These are phyloP conservation scores for Aplosporella prunicola DNA, from an alignment of 2,329 filamentous ascomycete genomes.

Conservation along the genomic window DNA sequence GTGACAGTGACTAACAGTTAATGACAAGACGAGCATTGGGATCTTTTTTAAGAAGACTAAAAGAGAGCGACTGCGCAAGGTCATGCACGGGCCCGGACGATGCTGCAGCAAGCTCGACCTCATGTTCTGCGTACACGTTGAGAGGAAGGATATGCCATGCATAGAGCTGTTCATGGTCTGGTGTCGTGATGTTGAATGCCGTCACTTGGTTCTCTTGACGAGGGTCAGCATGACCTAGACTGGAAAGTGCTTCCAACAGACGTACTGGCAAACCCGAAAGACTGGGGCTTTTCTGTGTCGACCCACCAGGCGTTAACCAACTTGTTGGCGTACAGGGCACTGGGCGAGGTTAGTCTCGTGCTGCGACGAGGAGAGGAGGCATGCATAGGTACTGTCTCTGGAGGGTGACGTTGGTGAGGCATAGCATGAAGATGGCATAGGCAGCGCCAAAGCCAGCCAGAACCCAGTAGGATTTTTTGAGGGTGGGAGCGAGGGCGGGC, in stretches of 20 bases:
- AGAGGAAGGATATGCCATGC: slow-evolving; percentile 86
- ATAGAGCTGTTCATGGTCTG: slow-evolving; percentile 69
- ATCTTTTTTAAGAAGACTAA: slow-evolving; percentile 42
- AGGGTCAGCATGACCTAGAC: background rate
- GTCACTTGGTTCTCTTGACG: slow-evolving; percentile 71
- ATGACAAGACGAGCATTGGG: slow-evolving; percentile 45
- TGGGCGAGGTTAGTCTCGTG: slow-evolving; percentile 26
- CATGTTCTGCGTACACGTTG: slow-evolving; percentile 63
- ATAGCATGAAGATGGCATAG: slow-evolving; percentile 57
- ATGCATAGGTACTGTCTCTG: slow-evolving; percentile 63
- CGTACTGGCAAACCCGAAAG: slow-evolving; percentile 75
- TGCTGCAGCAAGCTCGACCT: slow-evolving; percentile 43
- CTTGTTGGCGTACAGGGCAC: slow-evolving; percentile 75
- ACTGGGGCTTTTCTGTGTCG: slow-evolving; percentile 65
- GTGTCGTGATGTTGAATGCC: slow-evolving; percentile 66
- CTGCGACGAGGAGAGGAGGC: background rate
- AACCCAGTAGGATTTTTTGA: slow-evolving; percentile 29
- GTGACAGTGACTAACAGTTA: slow-evolving; percentile 38
- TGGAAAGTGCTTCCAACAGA: background rate
- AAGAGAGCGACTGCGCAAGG: slow-evolving; percentile 40
- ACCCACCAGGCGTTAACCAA: slow-evolving; percentile 63
- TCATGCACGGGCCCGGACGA: slow-evolving; percentile 32
- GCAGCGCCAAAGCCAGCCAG: slow-evolving; percentile 47
- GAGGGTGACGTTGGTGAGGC: slow-evolving; percentile 58
- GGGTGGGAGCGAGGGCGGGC: slow-evolving; percentile 19